phyloP scores from a whole-genome alignment of 805 yeast genomes.

The Metahyphopichia silvanorum region DNA sequence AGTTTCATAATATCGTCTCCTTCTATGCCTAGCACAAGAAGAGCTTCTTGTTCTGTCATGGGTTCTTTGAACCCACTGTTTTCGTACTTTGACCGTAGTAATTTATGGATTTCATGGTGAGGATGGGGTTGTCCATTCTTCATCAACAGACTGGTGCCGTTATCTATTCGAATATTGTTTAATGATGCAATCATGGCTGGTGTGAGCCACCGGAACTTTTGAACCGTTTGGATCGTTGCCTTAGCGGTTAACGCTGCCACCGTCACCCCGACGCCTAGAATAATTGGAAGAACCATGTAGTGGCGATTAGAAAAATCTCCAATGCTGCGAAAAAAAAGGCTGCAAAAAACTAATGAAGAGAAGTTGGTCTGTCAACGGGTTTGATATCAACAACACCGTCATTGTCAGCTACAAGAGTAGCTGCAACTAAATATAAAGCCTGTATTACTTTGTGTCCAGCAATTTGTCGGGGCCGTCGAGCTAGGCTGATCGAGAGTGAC shows the following conservation, averaged over 20 bases:
- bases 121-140: conserved; percentile 8
- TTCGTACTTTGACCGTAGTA: conserved; percentile 23
- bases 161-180: conserved; percentile 23
- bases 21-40: conserved; percentile 37
- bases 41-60: conserved; percentile 45
- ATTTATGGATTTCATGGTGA: conserved; percentile 10
- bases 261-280: conserved; percentile 55
- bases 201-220: conserved; percentile 26
- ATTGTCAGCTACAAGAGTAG: no score
- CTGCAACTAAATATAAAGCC: no score
- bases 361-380: no score
- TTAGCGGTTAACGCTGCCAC: conserved; percentile 45
- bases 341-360: no score
- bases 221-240: conserved; percentile 24
- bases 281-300: conserved; percentile 44
- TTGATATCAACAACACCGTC: no score
- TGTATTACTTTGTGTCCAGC: no score
- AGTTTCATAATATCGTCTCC: conserved; percentile 39
- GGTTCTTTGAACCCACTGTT: conserved; percentile 30
- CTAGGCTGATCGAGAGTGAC: no score
- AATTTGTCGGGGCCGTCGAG: no score
- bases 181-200: conserved; percentile 35
- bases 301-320: background rate
- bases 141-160: conserved; percentile 6
- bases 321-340: conserved; percentile 3